Conservation (phyloP, 176 grass and related monocot genomes). For the Zoysia japonica region DNA sequence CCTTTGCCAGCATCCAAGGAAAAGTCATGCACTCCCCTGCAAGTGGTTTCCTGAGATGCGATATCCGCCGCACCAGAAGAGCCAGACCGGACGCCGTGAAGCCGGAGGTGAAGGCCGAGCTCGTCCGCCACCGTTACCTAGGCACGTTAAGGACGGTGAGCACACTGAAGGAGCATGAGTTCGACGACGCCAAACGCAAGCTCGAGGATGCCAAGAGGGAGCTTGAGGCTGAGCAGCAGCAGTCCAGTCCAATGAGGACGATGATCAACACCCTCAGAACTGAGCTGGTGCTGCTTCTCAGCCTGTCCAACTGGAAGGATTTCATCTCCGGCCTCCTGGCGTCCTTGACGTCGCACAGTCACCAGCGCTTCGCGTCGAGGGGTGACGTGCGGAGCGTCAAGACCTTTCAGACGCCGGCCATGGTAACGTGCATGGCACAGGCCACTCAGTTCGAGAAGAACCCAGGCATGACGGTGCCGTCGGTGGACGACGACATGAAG, state of each 20-base stretch:
- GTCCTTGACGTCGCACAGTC: neutral
- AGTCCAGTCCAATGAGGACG: neutral
- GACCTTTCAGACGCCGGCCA: neutral
- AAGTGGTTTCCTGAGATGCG: neutral
- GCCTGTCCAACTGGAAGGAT: neutral
- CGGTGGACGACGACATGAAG: neutral
- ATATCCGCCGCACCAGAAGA: constrained; percentile 15
- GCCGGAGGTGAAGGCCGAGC: constrained; percentile 22
- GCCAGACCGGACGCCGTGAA: neutral
- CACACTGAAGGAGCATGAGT: fast-evolving
- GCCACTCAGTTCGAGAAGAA: neutral
- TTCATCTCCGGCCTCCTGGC: neutral
- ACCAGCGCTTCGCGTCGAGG: neutral
- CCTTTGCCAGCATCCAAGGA: neutral
- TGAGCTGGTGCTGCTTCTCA: constrained; percentile 3
- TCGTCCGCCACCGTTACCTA: neutral
- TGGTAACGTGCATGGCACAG: neutral
- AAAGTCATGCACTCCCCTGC: neutral
- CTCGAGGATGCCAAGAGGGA: neutral
- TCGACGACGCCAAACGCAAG: constrained; percentile 5
- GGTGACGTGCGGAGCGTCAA: neutral
- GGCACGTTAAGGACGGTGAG: neutral
- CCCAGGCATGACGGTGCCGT: neutral
- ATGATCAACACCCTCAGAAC: constrained; percentile 14
- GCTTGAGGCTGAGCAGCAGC: neutral